A percentile compares a stretch with the other conserved stretches of the same genome.
phyloP scores from a whole-genome alignment of 169 alveolate species.

The Plasmodium gaboni region DNA sequence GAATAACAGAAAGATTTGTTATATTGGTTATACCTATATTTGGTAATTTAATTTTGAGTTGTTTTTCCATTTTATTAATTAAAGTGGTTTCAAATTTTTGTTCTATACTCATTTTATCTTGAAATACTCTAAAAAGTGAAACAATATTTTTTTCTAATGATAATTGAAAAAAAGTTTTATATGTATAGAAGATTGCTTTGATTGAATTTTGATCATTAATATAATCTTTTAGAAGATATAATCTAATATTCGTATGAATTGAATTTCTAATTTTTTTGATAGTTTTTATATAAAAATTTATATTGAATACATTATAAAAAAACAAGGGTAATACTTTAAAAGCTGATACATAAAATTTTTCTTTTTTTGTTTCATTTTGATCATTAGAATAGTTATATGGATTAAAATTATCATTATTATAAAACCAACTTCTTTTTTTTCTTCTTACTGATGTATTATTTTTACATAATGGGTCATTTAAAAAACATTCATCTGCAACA shows the following conservation, averaged over 20 bases:
- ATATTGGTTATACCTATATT: slow-evolving; percentile 34
- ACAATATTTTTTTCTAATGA: slow-evolving; percentile 31
- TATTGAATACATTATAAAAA: slow-evolving; percentile 23
- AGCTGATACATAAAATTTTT: neutral
- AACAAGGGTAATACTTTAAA: slow-evolving; percentile 20
- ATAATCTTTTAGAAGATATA: slow-evolving; percentile 53
- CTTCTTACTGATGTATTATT: too few relatives aligned
- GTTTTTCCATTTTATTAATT: slow-evolving; percentile 16
- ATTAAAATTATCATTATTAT: too few relatives aligned
- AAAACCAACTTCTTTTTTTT: too few relatives aligned
- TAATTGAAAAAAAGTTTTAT: slow-evolving; percentile 42
- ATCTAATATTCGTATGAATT: slow-evolving; percentile 26
- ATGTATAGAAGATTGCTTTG: slow-evolving; percentile 24
- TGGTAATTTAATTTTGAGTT: slow-evolving; percentile 33
- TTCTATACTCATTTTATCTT: slow-evolving; percentile 8
- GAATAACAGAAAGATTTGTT: slow-evolving; percentile 37
- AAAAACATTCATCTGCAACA: slow-evolving; percentile 11
- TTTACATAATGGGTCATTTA: neutral
- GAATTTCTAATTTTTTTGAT: slow-evolving; percentile 9
- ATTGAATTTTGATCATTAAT: slow-evolving; percentile 41
- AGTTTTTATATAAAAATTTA: slow-evolving; percentile 27
- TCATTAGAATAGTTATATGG: too few relatives aligned
- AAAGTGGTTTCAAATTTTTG: slow-evolving; percentile 13
- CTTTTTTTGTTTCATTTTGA: neutral
- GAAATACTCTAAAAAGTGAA: slow-evolving; percentile 31